A percentile compares a stretch with the other conserved stretches of the same genome.
These are phyloP conservation scores for Metarhizium humberi DNA, from an alignment of 2,329 filamentous ascomycete species.

Conservation along the genomic window DNA sequence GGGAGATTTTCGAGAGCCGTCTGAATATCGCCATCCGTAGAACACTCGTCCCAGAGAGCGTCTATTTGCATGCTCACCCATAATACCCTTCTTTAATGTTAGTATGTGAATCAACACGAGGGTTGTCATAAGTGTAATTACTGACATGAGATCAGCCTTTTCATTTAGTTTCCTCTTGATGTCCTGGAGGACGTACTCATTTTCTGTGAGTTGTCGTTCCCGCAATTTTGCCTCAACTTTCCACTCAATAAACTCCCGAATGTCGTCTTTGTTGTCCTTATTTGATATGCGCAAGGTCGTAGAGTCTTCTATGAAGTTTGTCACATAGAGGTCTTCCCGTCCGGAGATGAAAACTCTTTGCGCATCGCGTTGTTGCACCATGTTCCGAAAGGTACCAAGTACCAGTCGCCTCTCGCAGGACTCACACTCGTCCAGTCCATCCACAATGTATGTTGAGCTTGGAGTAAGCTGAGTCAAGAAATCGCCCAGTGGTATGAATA, in stretches of 20 bases:
- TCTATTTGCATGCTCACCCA: slow-evolving; percentile 3
- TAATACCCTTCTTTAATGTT: not conserved
- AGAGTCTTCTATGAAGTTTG: not conserved
- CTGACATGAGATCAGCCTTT: slow-evolving; percentile 1
- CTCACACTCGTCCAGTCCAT: not conserved
- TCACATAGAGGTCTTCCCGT: slow-evolving; percentile 1
- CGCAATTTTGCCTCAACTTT: not conserved
- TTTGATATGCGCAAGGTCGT: not conserved
- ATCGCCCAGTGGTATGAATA: not conserved
- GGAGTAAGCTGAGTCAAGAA: not conserved
- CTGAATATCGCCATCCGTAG: not conserved
- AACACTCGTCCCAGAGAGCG: not conserved
- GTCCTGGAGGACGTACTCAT: not conserved
- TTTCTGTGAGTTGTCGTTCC: not conserved
- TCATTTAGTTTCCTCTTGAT: not conserved
- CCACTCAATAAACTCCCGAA: slow-evolving; percentile 1
- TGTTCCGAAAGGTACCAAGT: not conserved
- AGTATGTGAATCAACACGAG: not conserved
- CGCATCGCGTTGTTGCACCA: not conserved
- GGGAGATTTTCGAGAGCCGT: not conserved
- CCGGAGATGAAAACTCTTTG: not conserved
- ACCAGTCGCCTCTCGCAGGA: not conserved
- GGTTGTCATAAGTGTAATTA: not conserved
- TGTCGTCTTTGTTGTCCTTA: not conserved
- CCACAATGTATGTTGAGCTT: not conserved